Conservation (phyloP, 768 basidiomycete species). For the Mrakia gelida region DNA sequence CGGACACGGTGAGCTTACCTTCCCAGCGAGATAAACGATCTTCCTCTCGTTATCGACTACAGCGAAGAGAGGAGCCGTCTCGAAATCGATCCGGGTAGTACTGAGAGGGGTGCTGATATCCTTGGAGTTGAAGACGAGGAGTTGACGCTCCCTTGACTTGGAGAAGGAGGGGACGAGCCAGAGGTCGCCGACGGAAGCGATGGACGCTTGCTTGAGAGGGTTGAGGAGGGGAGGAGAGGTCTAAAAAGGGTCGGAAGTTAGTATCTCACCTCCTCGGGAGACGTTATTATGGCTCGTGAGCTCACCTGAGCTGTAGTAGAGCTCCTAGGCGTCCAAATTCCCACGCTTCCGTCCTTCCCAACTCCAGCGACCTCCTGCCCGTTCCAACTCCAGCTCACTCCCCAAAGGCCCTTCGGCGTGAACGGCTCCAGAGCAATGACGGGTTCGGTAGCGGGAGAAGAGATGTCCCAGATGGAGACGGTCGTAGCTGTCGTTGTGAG, state of each 20-base stretch:
- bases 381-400: slow-evolving; percentile 23
- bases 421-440: slow-evolving; percentile 19
- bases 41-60: slow-evolving; percentile 41
- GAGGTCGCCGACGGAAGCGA: slow-evolving; percentile 14
- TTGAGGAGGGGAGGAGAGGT: slow-evolving; percentile 3
- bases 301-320: not conserved
- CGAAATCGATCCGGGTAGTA: slow-evolving; percentile 42
- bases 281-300: not conserved
- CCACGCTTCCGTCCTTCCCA: slow-evolving; percentile 24
- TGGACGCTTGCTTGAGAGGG: slow-evolving; percentile 20
- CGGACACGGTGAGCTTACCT: slow-evolving; percentile 23
- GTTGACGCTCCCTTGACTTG: slow-evolving; percentile 42
- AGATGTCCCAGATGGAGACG: slow-evolving; percentile 8
- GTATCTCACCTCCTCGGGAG: not conserved
- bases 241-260: not conserved
- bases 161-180: slow-evolving; percentile 25
- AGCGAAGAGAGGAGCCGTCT: slow-evolving; percentile 40
- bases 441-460: slow-evolving; percentile 2
- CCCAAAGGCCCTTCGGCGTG: slow-evolving; percentile 22
- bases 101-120: slow-evolving; percentile 27
- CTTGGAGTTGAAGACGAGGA: slow-evolving; percentile 37
- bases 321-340: slow-evolving; percentile 8
- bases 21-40: slow-evolving; percentile 43
- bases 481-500: not conserved
- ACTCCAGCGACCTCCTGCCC: slow-evolving; percentile 4